Evolutionary conservation across 805 yeast genomes (phyloP), one percentile per base, ranked within the genome.

Genomic region (Suhomyces tanzawaensis): DNA sequence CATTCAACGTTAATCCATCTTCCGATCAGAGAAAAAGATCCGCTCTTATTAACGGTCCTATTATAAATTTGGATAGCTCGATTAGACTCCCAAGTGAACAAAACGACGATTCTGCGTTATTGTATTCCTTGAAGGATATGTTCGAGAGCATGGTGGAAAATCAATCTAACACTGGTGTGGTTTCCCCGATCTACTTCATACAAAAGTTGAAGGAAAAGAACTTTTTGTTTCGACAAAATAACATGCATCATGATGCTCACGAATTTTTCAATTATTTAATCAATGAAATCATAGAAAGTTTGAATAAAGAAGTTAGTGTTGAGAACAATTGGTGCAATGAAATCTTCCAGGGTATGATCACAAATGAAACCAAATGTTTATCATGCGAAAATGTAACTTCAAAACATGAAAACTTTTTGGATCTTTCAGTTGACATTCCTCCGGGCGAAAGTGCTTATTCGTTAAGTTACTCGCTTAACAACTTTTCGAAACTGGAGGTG

Each of bases 191-290:
- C 19, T 74, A 77, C 48, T 74, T 93, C 34, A 77, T 93, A 30
- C 82, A 79, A 32, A 82, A 82, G 37, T 67, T 91, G 38, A 91
- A 88, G 58, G 76, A 76, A 40, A 90, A 86, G 47, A 93, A 91
- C 57, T 85, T 81, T 49, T 66, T 91, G 51, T 93, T 93, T 60
- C 71, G 95, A 45, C 82, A 88, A 40, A 81, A 85, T 29, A 68
- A 68, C 48, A 90, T 89, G 96, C 99, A 93, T 58, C 99, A 93
- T 57, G 99, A 93, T 68, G 97, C 98, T 4, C 99, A 93, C 62
- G 99, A 93, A 63, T 93, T 93, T 60, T 73, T 90, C 55, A 91
- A 90, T 58, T 90, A 85, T 54, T 58, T 90, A 48, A 68, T 93
- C 37, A 93, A 93, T 60, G 76, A 67, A 48, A 69, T 71, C 14